Conservation (phyloP, 1,139 yeast genomes). For the Saccharomycopsis hybrid region DNA sequence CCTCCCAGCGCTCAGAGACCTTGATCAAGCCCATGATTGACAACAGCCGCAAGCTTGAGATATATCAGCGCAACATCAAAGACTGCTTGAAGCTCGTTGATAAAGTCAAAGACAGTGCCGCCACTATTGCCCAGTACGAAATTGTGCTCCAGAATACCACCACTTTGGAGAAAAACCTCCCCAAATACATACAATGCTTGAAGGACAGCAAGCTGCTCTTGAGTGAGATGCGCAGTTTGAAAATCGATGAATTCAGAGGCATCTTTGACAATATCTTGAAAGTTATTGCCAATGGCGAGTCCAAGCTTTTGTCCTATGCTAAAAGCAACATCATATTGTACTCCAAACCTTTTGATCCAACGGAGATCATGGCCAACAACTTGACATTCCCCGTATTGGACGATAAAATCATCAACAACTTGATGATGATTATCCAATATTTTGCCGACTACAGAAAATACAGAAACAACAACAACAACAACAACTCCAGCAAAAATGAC, state of each 20-base stretch:
- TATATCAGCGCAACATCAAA: conserved; percentile 53
- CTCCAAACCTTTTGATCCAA: conserved; percentile 20
- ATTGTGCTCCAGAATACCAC: conserved; percentile 31
- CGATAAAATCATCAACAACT: conserved; percentile 7
- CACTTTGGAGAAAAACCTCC: conserved; percentile 34
- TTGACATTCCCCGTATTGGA: conserved; percentile 15
- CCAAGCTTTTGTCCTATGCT: conserved; percentile 25
- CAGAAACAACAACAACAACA: too few relatives aligned
- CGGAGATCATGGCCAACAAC: conserved; percentile 8
- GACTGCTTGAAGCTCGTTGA: conserved; percentile 53
- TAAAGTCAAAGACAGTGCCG: conserved; percentile 62
- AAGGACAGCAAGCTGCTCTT: conserved; percentile 33
- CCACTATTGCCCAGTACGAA: conserved; percentile 49
- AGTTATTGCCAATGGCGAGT: conserved; percentile 41
- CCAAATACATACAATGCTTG: conserved; percentile 36
- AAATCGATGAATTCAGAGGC: conserved; percentile 43
- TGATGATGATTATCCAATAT: conserved; percentile 18
- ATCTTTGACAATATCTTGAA: conserved; percentile 42
- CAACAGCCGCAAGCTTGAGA: conserved; percentile 51
- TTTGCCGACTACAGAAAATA: conserved; percentile 17
- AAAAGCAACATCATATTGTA: conserved; percentile 9
- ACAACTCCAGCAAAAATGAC: conserved; percentile 23
- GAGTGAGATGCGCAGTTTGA: conserved; percentile 33
- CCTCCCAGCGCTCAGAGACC: conserved; percentile 55
- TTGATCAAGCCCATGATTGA: conserved; percentile 67